phyloP scores from a whole-genome alignment of 371 early-diverging fungal genomes.

The Coemansia sp. region DNA sequence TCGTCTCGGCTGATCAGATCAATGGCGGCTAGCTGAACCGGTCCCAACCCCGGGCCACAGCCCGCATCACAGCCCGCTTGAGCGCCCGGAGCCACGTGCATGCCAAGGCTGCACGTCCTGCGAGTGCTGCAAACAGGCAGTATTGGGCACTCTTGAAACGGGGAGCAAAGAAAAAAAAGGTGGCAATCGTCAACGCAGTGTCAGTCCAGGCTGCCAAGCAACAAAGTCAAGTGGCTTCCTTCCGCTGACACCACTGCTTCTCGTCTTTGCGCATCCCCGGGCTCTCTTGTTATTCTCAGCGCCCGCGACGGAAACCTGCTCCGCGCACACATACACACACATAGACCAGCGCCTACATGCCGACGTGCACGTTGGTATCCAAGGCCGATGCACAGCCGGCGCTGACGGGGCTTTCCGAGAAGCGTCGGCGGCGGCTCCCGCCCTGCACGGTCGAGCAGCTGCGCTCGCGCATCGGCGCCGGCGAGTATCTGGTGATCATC shows the following conservation, averaged over 20 bases:
- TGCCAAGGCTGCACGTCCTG: too few species aligned
- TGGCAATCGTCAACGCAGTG: too few species aligned
- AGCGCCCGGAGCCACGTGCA: too few species aligned
- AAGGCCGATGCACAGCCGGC: conserved; percentile 1
- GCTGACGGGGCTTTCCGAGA: not conserved
- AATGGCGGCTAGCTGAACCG: not conserved
- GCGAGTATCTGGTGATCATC: conserved; percentile 71
- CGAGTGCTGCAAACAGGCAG: too few species aligned
- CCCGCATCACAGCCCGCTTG: too few species aligned
- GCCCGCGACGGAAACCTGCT: too few species aligned
- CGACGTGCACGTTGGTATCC: conserved; percentile 21
- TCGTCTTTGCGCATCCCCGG: too few species aligned
- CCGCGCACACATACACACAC: not conserved
- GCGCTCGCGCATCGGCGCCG: conserved; percentile 49
- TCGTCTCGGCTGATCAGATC: not conserved
- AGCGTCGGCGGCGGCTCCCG: conserved; percentile 33
- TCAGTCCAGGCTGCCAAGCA: not conserved
- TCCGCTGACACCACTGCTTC: too few species aligned
- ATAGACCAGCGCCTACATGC: conserved; percentile 12
- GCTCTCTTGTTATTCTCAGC: too few species aligned
- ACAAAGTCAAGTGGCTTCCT: not conserved
- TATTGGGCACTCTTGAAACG: too few species aligned
- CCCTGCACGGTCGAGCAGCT: conserved; percentile 37
- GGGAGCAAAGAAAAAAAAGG: too few species aligned
- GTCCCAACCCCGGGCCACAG: not conserved